Evolutionary conservation across 108 stramenopile species (phyloP).

Genomic region (Aurantiochytrium sp.): DNA sequence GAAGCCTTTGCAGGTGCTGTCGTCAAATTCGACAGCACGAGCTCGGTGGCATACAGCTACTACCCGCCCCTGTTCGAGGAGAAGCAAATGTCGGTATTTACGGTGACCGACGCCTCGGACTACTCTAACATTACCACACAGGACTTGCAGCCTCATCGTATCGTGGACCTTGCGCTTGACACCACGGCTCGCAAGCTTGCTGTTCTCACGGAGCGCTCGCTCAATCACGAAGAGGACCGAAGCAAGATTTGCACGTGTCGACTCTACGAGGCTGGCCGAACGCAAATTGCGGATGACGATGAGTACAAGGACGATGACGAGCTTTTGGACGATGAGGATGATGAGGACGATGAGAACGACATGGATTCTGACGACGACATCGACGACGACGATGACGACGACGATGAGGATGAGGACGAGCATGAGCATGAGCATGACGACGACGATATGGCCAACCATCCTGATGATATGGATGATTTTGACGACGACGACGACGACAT

Average conservation of each 20-base stretch:
- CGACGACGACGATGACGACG: neutral
- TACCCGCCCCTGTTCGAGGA: neutral
- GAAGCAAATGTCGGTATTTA: neutral
- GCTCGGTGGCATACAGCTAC: conserved; percentile 5
- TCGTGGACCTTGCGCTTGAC: neutral
- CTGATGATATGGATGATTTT: neutral
- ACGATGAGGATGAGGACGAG: neutral
- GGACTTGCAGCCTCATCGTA: neutral
- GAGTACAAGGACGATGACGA: neutral
- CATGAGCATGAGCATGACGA: neutral
- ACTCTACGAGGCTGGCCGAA: neutral
- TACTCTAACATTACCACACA: neutral
- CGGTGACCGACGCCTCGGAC: neutral
- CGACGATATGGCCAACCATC: neutral
- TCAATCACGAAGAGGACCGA: neutral
- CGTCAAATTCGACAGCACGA: neutral
- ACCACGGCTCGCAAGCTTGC: neutral
- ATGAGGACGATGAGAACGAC: neutral
- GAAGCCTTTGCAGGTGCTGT: neutral
- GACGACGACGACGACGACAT: neutral
- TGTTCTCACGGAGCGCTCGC: neutral
- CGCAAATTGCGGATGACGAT: neutral
- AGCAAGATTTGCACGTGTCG: neutral
- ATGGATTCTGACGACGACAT: neutral
- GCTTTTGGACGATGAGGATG: neutral